Evolutionary conservation across 768 basidiomycete genomes (phyloP).

Genomic region (Lenzites betulinus): DNA sequence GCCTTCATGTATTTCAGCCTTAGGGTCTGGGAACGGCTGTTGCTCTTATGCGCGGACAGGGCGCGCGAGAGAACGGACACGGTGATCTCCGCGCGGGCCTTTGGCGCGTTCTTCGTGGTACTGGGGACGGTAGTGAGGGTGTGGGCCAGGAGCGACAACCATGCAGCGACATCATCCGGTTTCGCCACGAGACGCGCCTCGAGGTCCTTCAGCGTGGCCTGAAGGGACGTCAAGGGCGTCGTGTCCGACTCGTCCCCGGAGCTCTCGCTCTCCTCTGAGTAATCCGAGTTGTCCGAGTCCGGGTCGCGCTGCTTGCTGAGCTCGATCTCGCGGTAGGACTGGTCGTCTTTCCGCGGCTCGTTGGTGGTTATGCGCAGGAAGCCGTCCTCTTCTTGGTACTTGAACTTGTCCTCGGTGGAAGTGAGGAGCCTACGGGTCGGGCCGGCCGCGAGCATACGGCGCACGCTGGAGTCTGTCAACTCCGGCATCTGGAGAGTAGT

Average conservation of each 20-base stretch:
- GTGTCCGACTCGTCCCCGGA: constrained; percentile 31
- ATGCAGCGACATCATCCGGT: constrained; percentile 55
- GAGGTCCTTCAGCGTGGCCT: constrained; percentile 57
- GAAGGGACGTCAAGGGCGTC: constrained; percentile 42
- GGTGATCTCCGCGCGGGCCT: constrained; percentile 70
- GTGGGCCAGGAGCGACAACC: constrained; percentile 66
- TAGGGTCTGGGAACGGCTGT: constrained; percentile 50
- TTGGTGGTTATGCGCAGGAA: constrained; percentile 60
- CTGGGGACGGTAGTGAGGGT: constrained; percentile 63
- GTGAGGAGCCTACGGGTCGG: constrained; percentile 52
- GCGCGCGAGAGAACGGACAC: constrained; percentile 69
- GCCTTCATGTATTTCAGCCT: constrained; percentile 67
- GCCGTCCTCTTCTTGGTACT: constrained; percentile 66
- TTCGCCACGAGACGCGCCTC: constrained; percentile 54
- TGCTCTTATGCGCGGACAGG: constrained; percentile 53
- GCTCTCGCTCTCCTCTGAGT: constrained; percentile 28
- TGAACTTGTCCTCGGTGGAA: constrained; percentile 38
- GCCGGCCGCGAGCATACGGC: constrained; percentile 53
- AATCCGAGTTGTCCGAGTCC: constrained; percentile 39
- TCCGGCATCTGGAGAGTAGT: constrained; percentile 41
- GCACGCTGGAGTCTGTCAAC: constrained; percentile 59
- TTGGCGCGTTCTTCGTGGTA: constrained; percentile 66
- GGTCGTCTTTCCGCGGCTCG: constrained; percentile 34
- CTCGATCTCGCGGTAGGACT: constrained; percentile 54
- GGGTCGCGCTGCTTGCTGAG: constrained; percentile 29